Base-by-base conservation (phyloP, 2,329 filamentous ascomycete genomes). In the Cytospora piceicola region DNA sequence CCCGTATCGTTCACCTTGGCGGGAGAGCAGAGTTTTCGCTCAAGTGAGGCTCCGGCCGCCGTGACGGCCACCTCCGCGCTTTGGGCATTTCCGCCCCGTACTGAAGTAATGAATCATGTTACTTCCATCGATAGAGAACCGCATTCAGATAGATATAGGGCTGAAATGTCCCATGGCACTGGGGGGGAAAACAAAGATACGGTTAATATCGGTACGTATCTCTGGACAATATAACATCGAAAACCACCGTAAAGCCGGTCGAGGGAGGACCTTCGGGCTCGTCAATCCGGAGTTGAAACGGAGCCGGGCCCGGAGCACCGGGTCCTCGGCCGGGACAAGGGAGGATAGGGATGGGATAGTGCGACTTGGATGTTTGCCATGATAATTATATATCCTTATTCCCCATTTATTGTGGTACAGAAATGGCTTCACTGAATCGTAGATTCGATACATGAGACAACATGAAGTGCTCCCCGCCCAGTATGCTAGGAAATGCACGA, bases 1-100 rank as follows among this genome's bases (percentile, higher is more conserved):
- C 32, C 36, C 52, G 39, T 30, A n/a, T 24, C 34, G 27, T 30
- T 53, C 60, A 56, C 22, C 27, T 34, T 54, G 36, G 54, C 30
- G 42, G 52, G 46, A 53, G 15, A 4, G 22, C 27, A 29, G 22
- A 7, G 20, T 24, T 46, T 29, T 46, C 30, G 11, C 32, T 17
- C 42, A 17, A 20, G 15, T 32, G 51, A 62, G 52, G 60, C 30
- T 49, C 55, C 36, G 59, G 59, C 59, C 51, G 52, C 39, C 51
- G 20, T 32, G 30, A n/a, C 58, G 59, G 60, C 60, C 36, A 62
- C 27, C 60, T 62, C 60, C 52, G 60, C 46, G 27, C 12, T 51
- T n/a, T 11, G 46, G 15, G 54, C n/a, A 27, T 24, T 57, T 57
- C 29, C 29, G 15, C 60, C 46, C 29, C 15, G 14, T 17, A 42